Percentiles rank a stretch among this genome's conserved stretches.
phyloP scores from a whole-genome alignment of 176 grass and related monocot species.

The Aegilops speltoides region DNA sequence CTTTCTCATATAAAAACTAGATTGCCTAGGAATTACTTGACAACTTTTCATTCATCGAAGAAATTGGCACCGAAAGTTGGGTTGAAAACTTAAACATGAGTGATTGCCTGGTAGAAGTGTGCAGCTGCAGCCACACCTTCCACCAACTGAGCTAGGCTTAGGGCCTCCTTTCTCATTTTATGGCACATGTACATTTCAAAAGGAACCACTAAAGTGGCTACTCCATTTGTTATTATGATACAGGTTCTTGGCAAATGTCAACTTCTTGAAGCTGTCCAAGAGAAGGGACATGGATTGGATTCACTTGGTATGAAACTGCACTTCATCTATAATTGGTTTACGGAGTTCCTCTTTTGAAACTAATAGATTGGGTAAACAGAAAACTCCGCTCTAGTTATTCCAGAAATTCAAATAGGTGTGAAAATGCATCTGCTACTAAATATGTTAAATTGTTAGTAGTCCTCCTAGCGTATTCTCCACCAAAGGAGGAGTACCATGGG shows the following conservation, averaged over 20 bases:
- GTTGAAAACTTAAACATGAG: too few relatives aligned
- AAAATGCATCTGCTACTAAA: background rate
- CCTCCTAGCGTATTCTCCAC: too few relatives aligned
- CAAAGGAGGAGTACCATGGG: too few relatives aligned
- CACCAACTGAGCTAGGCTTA: too few relatives aligned
- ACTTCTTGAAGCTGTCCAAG: conserved; percentile 71
- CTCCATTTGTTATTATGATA: background rate
- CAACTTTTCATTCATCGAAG: background rate
- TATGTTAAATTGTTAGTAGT: background rate
- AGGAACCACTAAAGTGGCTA: background rate
- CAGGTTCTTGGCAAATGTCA: conserved; percentile 90
- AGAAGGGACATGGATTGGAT: conserved; percentile 74
- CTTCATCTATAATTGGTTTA: background rate
- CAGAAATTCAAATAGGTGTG: background rate
- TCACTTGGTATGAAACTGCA: conserved; percentile 53
- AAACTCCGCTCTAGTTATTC: background rate
- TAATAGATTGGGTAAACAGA: background rate
- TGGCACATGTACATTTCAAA: background rate
- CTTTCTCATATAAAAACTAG: background rate
- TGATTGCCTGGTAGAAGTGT: too few relatives aligned
- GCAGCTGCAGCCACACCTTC: too few relatives aligned
- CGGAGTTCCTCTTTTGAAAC: background rate
- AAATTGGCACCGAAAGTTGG: background rate
- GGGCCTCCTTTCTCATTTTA: background rate
- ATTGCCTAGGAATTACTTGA: background rate